Evolutionary conservation across 768 basidiomycete genomes (phyloP), one percentile per base, ranked within the genome.

Genomic region (Saitozyma sp.): DNA sequence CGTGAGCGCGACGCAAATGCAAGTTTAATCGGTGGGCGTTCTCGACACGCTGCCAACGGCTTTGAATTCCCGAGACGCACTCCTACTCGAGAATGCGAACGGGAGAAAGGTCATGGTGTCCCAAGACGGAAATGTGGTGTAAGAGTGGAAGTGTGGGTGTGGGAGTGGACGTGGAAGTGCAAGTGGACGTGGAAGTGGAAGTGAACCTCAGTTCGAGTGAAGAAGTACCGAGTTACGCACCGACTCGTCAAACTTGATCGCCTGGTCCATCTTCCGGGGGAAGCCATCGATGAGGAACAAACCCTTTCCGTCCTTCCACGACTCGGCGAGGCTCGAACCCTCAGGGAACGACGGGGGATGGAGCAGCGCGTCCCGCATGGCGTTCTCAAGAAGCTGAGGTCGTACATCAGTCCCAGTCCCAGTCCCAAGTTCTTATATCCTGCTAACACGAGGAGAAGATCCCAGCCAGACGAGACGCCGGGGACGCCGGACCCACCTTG

Each of bases 201-300:
- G 11, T 11, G 29, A 20, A 53, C 13, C 13, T n/a, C 13, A 53
- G 14, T 58, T 20, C 10, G 43, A 13, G 37, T 14, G 51, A 7
- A 52, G 20, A 10, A 52, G 8, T 56, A 45, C 8, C n/a, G 58
- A 39, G 41, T 9, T 4, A 79, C 85, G 58, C 68, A 92, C 95
- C 52, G 87, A 84, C 69, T 89, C 83, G 73, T 98, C 95, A 75
- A 97, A 99, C 77, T 87, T 87, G 73, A 88, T 63, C 0, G 94
- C 95, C 81, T 99, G 96, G 78, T 99, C 96, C 92, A 98, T 93
- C 83, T 98, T 93, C 64, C 95, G 86, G 58, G 95, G 96, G 81
- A 98, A 98, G 1, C 95, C 96, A 66, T 99, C 95, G 65, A 99
- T 88, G 70, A 98, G 84, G 83, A 98, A 99, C 51, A 92, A 87